Evolutionary conservation across 352 stramenopile genomes (phyloP).

Genomic region (Pythium vanterpoolii): DNA sequence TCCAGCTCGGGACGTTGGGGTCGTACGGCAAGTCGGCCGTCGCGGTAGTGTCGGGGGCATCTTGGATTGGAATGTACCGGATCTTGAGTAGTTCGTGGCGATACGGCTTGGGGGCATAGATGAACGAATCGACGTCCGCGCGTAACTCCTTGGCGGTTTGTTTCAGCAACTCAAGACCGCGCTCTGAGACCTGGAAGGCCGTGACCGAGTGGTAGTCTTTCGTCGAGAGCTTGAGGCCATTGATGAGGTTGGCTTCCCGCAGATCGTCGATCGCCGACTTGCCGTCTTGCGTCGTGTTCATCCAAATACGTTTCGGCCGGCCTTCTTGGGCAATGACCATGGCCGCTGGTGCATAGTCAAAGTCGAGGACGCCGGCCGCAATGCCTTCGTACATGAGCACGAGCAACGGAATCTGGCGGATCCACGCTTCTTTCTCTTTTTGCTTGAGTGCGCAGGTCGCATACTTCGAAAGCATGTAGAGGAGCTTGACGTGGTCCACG

Average conservation of each 20-base stretch:
- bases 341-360: conserved; percentile 59
- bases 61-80: conserved; percentile 56
- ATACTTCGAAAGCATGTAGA: conserved; percentile 86
- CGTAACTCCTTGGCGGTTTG: conserved; percentile 48
- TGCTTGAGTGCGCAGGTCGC: conserved; percentile 67
- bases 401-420: conserved; percentile 91
- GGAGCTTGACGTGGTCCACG: conserved; percentile 47
- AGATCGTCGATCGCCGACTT: conserved; percentile 66
- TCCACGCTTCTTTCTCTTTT: conserved; percentile 91
- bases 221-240: conserved; percentile 59
- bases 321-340: conserved; percentile 55
- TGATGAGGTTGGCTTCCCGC: conserved; percentile 55
- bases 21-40: conserved; percentile 3
- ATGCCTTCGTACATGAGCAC: conserved; percentile 86
- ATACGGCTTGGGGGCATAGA: conserved; percentile 56
- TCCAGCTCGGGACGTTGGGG: conserved; percentile 29
- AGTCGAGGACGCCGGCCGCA: conserved; percentile 47
- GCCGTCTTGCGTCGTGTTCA: conserved; percentile 64
- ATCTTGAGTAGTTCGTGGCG: conserved; percentile 52
- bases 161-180: conserved; percentile 40
- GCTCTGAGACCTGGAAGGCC: conserved; percentile 52
- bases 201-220: conserved; percentile 65
- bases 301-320: conserved; percentile 51
- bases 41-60: conserved; percentile 19
- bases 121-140: conserved; percentile 48